A percentile compares a stretch with the other conserved stretches of the same genome.
Conservation (phyloP, 805 yeast species). For the Torulaspora maleeae region DNA sequence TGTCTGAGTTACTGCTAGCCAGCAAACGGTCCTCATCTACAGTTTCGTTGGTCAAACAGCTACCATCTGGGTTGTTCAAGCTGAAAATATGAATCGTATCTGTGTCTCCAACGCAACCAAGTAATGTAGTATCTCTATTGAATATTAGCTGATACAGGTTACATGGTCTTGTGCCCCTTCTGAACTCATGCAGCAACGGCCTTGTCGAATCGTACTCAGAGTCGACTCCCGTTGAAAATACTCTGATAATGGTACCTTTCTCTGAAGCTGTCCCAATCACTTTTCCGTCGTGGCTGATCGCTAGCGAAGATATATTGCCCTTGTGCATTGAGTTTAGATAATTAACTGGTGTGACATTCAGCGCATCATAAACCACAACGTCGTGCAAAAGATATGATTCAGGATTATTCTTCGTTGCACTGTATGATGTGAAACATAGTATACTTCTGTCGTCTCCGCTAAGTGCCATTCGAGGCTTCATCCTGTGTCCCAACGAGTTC, state of each 20-base stretch:
- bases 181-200: slow-evolving; percentile 45
- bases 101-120: slow-evolving; percentile 81
- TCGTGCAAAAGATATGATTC: slow-evolving; percentile 36
- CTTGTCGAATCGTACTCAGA: slow-evolving; percentile 25
- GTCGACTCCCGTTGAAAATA: slow-evolving; percentile 53
- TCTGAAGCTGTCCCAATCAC: slow-evolving; percentile 63
- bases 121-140: slow-evolving; percentile 52
- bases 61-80: slow-evolving; percentile 31
- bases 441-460: slow-evolving; percentile 33
- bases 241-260: slow-evolving; percentile 66
- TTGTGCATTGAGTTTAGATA: slow-evolving; percentile 32
- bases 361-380: slow-evolving; percentile 74
- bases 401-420: slow-evolving; percentile 40
- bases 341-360: slow-evolving; percentile 67
- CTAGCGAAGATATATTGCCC: slow-evolving; percentile 30
- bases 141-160: slow-evolving; percentile 63
- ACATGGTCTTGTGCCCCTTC: slow-evolving; percentile 75
- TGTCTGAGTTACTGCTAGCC: slow-evolving; percentile 9
- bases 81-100: slow-evolving; percentile 87
- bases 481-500: slow-evolving; percentile 14
- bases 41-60: slow-evolving; percentile 2
- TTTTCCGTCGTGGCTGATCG: slow-evolving; percentile 54
- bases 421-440: slow-evolving; percentile 30
- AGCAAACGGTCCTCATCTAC: slow-evolving; percentile 14
- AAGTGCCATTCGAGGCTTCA: slow-evolving; percentile 25